Base-by-base conservation (phyloP, 2,329 filamentous ascomycete species). In the Hypoxylon sp. region DNA sequence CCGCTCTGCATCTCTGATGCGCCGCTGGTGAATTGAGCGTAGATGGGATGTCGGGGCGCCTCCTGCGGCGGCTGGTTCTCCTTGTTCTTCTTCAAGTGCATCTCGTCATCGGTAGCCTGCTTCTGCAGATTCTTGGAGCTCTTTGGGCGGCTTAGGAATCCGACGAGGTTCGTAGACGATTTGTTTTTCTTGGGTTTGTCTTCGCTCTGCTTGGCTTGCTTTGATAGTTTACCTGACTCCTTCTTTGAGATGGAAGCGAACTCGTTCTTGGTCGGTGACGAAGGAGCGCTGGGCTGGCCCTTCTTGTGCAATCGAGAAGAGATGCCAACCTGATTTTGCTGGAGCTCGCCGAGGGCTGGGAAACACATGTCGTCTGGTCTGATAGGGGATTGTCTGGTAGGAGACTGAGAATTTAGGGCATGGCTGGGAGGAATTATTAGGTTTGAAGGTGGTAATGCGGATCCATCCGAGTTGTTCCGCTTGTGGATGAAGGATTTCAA, bases 121-220 rank as follows among this genome's bases (percentile, higher is more conserved):
- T 80, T 81, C 60, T 85, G 83, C 20, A 89, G 75, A 63, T 85
- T 88, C 69, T 88, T 91, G 49, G 87, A 81, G 8, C 91, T 92
- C 72, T 89, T 92, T 57, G 87, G 86, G 54, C 89, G 88, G 54
- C 86, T 87, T 48, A 97, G 83, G 51, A 97, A 83, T 3, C 83
- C 86, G 0, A 86, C 86, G n/a, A 98, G 81, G 71, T 92, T 96
- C 26, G 90, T 90, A 3, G 90, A 84, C 0, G 93, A 96, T 74
- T 94, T 96, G 31, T 84, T 84, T 78, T 94, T 96, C 70, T 88
- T 89, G 21, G 86, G 85, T 70, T 89, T 90, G 55, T 80, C 81
- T 9, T 72, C 68, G 64, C 79, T 79, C 54, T 76, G 74, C 75
- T 79, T 57, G 70, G 71, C 9, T 66, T 57, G 71, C 76, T 79